Evolutionary conservation across 306 rosid species (phyloP), one percentile per base, ranked within the genome.

Genomic region (Cucurbita argyrosperma): DNA sequence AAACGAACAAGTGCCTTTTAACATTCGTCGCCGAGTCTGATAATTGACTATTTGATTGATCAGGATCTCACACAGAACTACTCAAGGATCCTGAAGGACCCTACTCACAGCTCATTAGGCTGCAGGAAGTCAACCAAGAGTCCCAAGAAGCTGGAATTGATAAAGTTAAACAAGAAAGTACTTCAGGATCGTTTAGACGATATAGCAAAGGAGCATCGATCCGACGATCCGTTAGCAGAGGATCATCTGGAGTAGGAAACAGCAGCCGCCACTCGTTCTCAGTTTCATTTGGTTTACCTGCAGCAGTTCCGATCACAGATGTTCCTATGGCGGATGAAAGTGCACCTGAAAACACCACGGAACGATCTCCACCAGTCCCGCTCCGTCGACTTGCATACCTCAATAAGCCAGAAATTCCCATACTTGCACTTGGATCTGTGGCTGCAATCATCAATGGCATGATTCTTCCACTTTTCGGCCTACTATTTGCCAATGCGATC

Each of bases 351-450:
- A 61, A 59, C 53, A 39, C 80, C 65, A 47, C 80, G 9, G 53
- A 68, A 72, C 58, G 4, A 40, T 83, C 85, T 16, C 80, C 67
- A 70, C 50, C 84, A 61, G 86, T 86, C 51, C 74, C 92, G 13
- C 77, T 86, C 57, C 35, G 67, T 26, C 82, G 86, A 59, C 87
- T 91, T 54, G 91, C 91, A 10, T 76, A 64, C 79, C 91, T 91
- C 68, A 91, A 91, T 84, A 91, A 87, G 79, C 91, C 92, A 10
- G 97, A 91, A 83, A 79, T 87, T 81, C 91, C 86, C 56, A 68
- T 78, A 16, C 78, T 91, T 62, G 70, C 87, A 16, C 51, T 85
- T 40, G 97, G 93, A 19, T 69, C 82, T 35, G 23, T 87, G 53
- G 91, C 87, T 68, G 96, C 97, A 39, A 78, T 77, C 19, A 71